These are phyloP conservation scores for Leishmania lainsoni DNA, from an alignment of 208 protist genomes.

Conservation along the genomic window DNA sequence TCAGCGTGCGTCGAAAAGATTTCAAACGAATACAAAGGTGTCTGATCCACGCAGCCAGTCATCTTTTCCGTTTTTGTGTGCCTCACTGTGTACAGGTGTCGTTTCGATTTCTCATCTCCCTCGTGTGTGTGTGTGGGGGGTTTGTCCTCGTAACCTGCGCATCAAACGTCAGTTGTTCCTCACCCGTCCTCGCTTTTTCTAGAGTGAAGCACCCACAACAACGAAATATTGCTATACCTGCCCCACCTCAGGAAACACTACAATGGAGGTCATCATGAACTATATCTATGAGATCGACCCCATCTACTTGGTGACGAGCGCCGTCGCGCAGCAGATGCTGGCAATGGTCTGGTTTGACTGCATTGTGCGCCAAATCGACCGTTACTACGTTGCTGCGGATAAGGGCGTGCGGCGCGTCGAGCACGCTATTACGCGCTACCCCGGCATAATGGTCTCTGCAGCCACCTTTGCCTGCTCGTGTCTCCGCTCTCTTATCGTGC, in stretches of 20 bases:
- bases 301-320: slow-evolving; percentile 47
- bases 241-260: neutral
- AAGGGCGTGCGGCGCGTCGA: slow-evolving; percentile 85
- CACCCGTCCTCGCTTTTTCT: neutral
- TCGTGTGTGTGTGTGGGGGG: neutral
- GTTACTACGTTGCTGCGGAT: slow-evolving; percentile 85
- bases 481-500: slow-evolving; percentile 51
- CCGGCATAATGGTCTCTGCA: slow-evolving; percentile 33
- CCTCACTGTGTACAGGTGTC: neutral
- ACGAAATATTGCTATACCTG: neutral
- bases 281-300: slow-evolving; percentile 48
- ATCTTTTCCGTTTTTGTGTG: neutral
- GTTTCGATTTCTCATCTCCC: neutral
- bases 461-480: slow-evolving; percentile 48
- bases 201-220: neutral
- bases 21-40: neutral
- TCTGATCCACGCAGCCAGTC: neutral
- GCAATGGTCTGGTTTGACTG: slow-evolving; percentile 76
- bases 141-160: neutral
- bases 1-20: neutral
- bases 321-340: slow-evolving; percentile 72
- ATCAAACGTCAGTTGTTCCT: neutral
- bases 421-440: slow-evolving; percentile 77
- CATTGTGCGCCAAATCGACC: slow-evolving; percentile 71
- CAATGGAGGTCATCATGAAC: slow-evolving; percentile 23